Conservation (phyloP, 495 filamentous ascomycete species). For the Daldinia vernicosa region DNA sequence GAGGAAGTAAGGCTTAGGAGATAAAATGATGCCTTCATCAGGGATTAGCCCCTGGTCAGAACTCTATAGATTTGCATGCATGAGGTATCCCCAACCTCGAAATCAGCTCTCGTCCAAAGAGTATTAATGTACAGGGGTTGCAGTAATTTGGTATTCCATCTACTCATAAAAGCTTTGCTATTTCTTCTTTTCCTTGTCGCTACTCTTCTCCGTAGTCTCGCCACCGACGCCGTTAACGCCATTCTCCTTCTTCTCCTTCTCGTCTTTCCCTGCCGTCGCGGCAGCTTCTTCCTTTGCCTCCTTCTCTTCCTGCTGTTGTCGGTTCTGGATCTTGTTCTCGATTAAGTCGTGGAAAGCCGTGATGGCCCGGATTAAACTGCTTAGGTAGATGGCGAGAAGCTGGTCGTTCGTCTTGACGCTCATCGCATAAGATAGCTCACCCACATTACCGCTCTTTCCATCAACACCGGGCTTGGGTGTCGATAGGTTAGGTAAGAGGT, state of each 20-base stretch:
- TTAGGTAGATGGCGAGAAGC: constrained; percentile 96
- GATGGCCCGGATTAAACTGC: constrained; percentile 94
- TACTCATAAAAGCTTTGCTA: constrained; percentile 42
- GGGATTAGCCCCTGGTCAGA: constrained; percentile 8
- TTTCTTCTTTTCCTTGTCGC: constrained; percentile 70
- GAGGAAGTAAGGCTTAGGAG: background rate
- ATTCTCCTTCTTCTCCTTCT: constrained; percentile 70
- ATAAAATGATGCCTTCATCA: constrained; percentile 16
- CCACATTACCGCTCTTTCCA: constrained; percentile 68
- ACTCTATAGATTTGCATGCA: constrained; percentile 33
- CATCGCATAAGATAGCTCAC: constrained; percentile 92
- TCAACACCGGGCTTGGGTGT: constrained; percentile 72
- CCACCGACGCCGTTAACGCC: constrained; percentile 64
- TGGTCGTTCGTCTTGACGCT: constrained; percentile 99
- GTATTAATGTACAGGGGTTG: constrained; percentile 42
- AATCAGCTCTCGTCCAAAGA: constrained; percentile 17
- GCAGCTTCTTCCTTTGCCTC: constrained; percentile 77
- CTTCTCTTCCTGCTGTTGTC: constrained; percentile 95
- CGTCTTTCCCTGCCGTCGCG: constrained; percentile 55
- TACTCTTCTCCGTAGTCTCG: constrained; percentile 74
- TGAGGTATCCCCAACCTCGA: constrained; percentile 19
- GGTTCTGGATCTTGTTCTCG: constrained; percentile 99
- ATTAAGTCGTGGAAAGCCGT: constrained; percentile 99
- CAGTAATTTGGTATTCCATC: constrained; percentile 20
- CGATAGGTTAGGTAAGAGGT: constrained; percentile 94